These are phyloP conservation scores for Gastrodia elata DNA, from an alignment of 106 monocot species.

Conservation along the genomic window DNA sequence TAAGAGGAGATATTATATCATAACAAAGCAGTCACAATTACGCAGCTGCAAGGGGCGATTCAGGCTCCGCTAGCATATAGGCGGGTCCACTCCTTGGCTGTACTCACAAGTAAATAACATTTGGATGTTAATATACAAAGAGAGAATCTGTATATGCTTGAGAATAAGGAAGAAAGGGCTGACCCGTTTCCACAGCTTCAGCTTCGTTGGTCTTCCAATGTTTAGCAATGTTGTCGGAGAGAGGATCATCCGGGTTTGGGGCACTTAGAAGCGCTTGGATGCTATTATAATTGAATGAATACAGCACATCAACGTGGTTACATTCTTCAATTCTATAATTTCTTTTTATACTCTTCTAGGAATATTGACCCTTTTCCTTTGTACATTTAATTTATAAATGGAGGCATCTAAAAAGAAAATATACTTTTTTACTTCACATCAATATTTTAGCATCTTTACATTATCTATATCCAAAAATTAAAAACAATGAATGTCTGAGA, in stretches of 20 bases:
- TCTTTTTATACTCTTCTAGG: too few species aligned
- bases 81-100: slow-evolving; percentile 96
- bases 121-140: neutral
- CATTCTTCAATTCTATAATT: neutral
- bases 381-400: too few species aligned
- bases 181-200: slow-evolving; percentile 96
- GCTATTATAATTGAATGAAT: slow-evolving; percentile 30
- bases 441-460: too few species aligned
- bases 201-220: slow-evolving; percentile 97
- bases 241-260: slow-evolving; percentile 95
- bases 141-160: too few species aligned
- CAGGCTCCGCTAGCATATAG: slow-evolving; percentile 79
- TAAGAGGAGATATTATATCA: neutral
- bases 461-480: too few species aligned
- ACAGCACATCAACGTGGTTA: neutral
- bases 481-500: too few species aligned
- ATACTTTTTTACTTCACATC: too few species aligned
- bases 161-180: neutral
- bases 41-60: neutral
- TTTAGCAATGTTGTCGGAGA: slow-evolving; percentile 91
- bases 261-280: slow-evolving; percentile 95
- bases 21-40: neutral
- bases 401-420: too few species aligned
- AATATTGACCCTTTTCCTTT: too few species aligned
- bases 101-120: neutral